Evolutionary conservation across 2,329 filamentous ascomycete species (phyloP).

Genomic region (Myriosclerotinia duriaeana): DNA sequence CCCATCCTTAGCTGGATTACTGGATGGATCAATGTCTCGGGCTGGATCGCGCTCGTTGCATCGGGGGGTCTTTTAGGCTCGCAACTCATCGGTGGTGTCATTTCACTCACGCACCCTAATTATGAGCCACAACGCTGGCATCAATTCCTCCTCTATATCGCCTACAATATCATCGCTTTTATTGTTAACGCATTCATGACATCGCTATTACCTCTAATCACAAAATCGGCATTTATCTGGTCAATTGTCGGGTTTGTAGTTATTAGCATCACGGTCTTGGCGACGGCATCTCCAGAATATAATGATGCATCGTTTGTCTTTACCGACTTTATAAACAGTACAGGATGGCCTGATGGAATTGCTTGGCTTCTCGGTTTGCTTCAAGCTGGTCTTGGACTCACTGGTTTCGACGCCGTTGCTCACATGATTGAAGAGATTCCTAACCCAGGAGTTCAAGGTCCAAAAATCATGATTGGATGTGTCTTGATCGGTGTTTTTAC

Average conservation of each 20-base stretch:
- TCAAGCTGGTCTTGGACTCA: conserved; percentile 55
- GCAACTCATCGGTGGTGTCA: conserved; percentile 55
- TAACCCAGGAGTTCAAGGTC: conserved; percentile 51
- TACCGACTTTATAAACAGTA: conserved; percentile 53
- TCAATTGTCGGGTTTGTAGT: conserved; percentile 54
- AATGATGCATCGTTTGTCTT: conserved; percentile 55
- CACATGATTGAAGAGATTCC: conserved; percentile 55
- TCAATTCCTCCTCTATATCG: conserved; percentile 52
- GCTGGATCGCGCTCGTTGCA: conserved; percentile 49
- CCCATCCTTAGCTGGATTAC: conserved; percentile 47
- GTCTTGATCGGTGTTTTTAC: conserved; percentile 50
- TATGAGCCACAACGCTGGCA: conserved; percentile 48
- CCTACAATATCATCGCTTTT: conserved; percentile 48
- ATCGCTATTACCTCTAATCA: conserved; percentile 51
- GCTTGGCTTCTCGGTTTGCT: conserved; percentile 53
- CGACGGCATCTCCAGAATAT: conserved; percentile 52
- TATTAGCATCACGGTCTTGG: conserved; percentile 52
- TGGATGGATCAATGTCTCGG: conserved; percentile 50
- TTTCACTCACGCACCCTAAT: conserved; percentile 51
- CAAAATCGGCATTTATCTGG: conserved; percentile 51
- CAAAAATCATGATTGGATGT: conserved; percentile 50
- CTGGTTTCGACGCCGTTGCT: conserved; percentile 45
- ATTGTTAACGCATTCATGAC: conserved; percentile 51
- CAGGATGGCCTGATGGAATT: conserved; percentile 52
- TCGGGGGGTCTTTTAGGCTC: conserved; percentile 53